phyloP scores from a whole-genome alignment of 768 basidiomycete genomes.

The Solioccasus polychromus region DNA sequence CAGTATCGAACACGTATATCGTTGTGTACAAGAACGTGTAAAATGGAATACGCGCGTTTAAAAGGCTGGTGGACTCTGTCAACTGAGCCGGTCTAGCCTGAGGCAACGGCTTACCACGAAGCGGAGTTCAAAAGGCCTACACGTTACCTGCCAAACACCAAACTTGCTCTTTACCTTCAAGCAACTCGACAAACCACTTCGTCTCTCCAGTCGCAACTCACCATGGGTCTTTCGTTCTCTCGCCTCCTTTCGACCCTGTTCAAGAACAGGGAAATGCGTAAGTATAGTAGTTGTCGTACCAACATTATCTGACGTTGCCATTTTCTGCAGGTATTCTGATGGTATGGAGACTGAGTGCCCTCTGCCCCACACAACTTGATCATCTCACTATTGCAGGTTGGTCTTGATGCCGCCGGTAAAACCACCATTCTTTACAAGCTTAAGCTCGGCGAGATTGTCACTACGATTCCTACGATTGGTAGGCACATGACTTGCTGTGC shows the following conservation, averaged over 20 bases:
- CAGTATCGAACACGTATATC: slow-evolving; percentile 18
- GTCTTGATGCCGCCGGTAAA: slow-evolving; percentile 99
- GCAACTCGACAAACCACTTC: slow-evolving; percentile 28
- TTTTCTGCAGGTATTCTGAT: slow-evolving; percentile 86
- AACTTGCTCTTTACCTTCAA: slow-evolving; percentile 34
- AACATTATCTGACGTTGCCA: slow-evolving; percentile 21
- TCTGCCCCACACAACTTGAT: slow-evolving; percentile 15
- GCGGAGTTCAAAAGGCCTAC: slow-evolving; percentile 36
- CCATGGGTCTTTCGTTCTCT: slow-evolving; percentile 80
- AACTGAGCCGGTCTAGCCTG: no score
- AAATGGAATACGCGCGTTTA: background rate
- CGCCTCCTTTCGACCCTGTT: slow-evolving; percentile 79
- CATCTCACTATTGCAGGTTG: slow-evolving; percentile 57
- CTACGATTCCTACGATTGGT: slow-evolving; percentile 99
- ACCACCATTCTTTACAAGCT: slow-evolving; percentile 99
- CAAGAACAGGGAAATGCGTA: slow-evolving; percentile 99
- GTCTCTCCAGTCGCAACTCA: slow-evolving; percentile 34
- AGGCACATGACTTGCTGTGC: slow-evolving; percentile 32
- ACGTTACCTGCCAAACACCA: slow-evolving; percentile 30
- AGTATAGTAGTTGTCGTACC: slow-evolving; percentile 32
- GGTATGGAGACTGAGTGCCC: slow-evolving; percentile 43
- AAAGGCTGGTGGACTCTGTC: background rate
- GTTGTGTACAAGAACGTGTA: slow-evolving; percentile 12
- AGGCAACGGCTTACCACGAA: slow-evolving; percentile 17
- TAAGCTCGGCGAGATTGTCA: slow-evolving; percentile 99